Percentiles rank a stretch among this genome's conserved stretches.
These are phyloP conservation scores for Tricholoma furcatifolium DNA, from an alignment of 768 basidiomycete species.

Conservation along the genomic window DNA sequence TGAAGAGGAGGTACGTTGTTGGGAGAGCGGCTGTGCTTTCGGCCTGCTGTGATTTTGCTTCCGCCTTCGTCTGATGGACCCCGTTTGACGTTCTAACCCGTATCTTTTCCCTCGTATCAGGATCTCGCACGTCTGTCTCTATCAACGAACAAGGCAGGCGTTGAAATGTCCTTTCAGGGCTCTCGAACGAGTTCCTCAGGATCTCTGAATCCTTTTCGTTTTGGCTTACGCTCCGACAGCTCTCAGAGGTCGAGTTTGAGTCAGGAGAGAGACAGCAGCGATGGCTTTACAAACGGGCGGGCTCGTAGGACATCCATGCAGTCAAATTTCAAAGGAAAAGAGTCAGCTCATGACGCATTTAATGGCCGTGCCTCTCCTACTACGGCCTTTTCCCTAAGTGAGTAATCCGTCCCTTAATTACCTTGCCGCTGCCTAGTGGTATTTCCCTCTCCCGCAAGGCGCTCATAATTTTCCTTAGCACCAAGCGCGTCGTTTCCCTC, in stretches of 20 bases:
- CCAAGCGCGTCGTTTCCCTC: slow-evolving; percentile 19
- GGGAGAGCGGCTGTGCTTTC: slow-evolving; percentile 15
- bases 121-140: slow-evolving; percentile 19
- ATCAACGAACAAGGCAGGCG: slow-evolving; percentile 14
- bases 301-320: slow-evolving; percentile 22
- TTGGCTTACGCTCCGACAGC: slow-evolving; percentile 17
- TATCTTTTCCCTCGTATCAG: slow-evolving; percentile 9
- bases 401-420: slow-evolving; percentile 10
- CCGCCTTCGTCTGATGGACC: slow-evolving; percentile 16
- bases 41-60: slow-evolving; percentile 16
- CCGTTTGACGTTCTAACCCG: slow-evolving; percentile 16
- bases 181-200: slow-evolving; percentile 24
- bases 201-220: slow-evolving; percentile 22
- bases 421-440: not conserved
- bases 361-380: slow-evolving; percentile 19
- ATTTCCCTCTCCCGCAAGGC: not conserved
- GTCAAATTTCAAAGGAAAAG: slow-evolving; percentile 33
- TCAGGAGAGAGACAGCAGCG: slow-evolving; percentile 12
- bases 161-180: slow-evolving; percentile 19
- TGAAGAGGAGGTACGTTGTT: slow-evolving; percentile 15
- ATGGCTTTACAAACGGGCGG: slow-evolving; percentile 16
- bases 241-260: slow-evolving; percentile 11
- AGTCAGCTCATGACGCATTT: slow-evolving; percentile 18
- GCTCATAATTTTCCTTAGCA: slow-evolving; percentile 7
- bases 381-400: slow-evolving; percentile 19